Evolutionary conservation across 768 basidiomycete species (phyloP), one percentile per base, ranked within the genome.

Genomic region (Serendipita indica): DNA sequence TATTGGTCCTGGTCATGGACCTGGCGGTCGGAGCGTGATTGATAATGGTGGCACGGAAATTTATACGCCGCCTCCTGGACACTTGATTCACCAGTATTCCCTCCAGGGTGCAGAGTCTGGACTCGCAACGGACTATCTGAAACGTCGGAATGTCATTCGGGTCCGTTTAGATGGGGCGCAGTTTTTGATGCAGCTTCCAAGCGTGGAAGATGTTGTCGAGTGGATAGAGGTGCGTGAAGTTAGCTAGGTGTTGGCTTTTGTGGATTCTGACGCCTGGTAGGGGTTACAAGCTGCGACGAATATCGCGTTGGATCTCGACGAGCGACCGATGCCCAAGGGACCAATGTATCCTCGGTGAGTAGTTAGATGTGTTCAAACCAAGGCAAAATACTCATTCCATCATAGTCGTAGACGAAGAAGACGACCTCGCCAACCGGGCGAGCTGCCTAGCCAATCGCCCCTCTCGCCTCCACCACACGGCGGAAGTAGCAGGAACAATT

Each of bases 81-180:
- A 20, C 64, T 67, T 92, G 54, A 68, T 93, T 57, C 77, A 76
- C 52, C 71, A 75, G 57, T 97, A 96, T 67, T 82, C 87, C 20
- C 73, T 97, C 69, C 90, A 94, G 69, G 71, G 86, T 64, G 90
- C 91, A 4, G 93, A 97, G 74, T 90, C 89, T 61, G 96, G 96
- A 20, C 69, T 99, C 34, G 96, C 90, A 32, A 91, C 88, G 60
- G 96, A 99, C 69, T 99, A 99, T 71, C 34, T 81, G 63, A 98
- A 98, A 77, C 75, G 92, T 62, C 85, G 81, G 74, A 88, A 98
- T 68, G 94, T 98, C 43, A 91, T 98, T 33, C 77, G 96, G 20
- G 80, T 98, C 28, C 72, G 94, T 60, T 73, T 91, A 63, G 91
- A 96, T 68, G 96, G 94, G 12, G 89, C 98, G 73, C 96, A 99